These are phyloP conservation scores for Hemerocallis citrina DNA, from an alignment of 106 monocot genomes.

Conservation along the genomic window DNA sequence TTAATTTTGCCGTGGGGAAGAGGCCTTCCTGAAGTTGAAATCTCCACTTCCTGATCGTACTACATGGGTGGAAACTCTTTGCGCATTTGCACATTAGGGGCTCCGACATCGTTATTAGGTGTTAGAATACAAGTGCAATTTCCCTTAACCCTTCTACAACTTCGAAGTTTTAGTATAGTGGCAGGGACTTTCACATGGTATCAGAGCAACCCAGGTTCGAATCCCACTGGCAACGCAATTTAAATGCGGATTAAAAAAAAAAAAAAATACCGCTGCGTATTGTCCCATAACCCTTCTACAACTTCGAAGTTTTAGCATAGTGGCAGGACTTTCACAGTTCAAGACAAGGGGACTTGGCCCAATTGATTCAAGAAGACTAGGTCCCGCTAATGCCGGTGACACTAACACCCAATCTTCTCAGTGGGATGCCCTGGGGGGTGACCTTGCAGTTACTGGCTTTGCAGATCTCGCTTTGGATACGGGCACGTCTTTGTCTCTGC, in stretches of 20 bases:
- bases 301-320: too few relatives aligned
- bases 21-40: slow-evolving; percentile 21
- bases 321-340: too few relatives aligned
- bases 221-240: too few relatives aligned
- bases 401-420: slow-evolving; percentile 23
- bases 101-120: slow-evolving; percentile 61
- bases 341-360: slow-evolving; percentile 69
- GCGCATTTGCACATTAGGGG: slow-evolving; percentile 56
- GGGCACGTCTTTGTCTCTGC: slow-evolving; percentile 62
- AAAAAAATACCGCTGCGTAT: too few relatives aligned
- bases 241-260: too few relatives aligned
- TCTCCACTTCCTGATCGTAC: slow-evolving; percentile 37
- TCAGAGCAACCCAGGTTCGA: too few relatives aligned
- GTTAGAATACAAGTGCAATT: too few relatives aligned
- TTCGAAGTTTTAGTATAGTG: too few relatives aligned
- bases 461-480: slow-evolving; percentile 94
- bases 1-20: slow-evolving; percentile 37
- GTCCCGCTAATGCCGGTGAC: slow-evolving; percentile 23
- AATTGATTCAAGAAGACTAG: slow-evolving; percentile 44
- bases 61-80: slow-evolving; percentile 40
- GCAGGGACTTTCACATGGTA: too few relatives aligned
- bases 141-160: too few relatives aligned
- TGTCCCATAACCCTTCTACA: too few relatives aligned
- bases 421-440: slow-evolving; percentile 70
- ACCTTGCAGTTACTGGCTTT: slow-evolving; percentile 69